A percentile compares a stretch with the other conserved stretches of the same genome.
Evolutionary conservation across 805 yeast species (phyloP).

Genomic region (Blastobotrys muscicola): DNA sequence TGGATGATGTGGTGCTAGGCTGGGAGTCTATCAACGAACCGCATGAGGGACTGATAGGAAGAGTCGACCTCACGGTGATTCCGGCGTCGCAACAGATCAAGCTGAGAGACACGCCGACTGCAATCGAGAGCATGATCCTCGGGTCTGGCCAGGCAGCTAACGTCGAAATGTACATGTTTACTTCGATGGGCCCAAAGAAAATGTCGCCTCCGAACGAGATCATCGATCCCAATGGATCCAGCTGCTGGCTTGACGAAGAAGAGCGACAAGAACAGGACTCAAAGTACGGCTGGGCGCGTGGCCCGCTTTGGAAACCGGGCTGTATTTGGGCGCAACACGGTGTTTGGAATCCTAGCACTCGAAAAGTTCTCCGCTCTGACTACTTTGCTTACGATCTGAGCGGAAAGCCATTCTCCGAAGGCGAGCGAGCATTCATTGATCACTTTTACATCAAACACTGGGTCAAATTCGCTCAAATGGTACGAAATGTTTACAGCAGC

Average conservation of each 20-base stretch:
- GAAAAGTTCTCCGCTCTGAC: slow-evolving; percentile 35
- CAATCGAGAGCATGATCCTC: slow-evolving; percentile 54
- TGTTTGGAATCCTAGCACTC: slow-evolving; percentile 41
- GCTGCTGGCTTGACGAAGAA: slow-evolving; percentile 53
- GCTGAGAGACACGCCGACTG: slow-evolving; percentile 73
- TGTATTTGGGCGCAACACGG: slow-evolving; percentile 75
- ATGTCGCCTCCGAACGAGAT: slow-evolving; percentile 33
- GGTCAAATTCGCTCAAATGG: slow-evolving; percentile 35
- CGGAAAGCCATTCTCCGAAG: slow-evolving; percentile 32
- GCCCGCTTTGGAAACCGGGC: slow-evolving; percentile 56
- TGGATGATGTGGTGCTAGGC: slow-evolving; percentile 51
- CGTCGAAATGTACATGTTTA: slow-evolving; percentile 58
- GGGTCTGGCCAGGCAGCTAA: slow-evolving; percentile 68
- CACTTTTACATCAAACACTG: slow-evolving; percentile 53
- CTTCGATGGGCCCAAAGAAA: slow-evolving; percentile 63
- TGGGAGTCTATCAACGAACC: slow-evolving; percentile 85
- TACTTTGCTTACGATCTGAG: slow-evolving; percentile 36
- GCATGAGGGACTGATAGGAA: slow-evolving; percentile 62
- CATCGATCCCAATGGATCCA: slow-evolving; percentile 56
- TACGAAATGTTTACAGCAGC: slow-evolving; percentile 38
- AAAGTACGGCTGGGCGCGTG: slow-evolving; percentile 62
- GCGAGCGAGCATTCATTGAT: slow-evolving; percentile 48
- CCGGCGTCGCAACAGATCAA: slow-evolving; percentile 53
- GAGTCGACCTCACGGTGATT: slow-evolving; percentile 39
- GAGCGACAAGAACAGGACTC: slow-evolving; percentile 31